phyloP scores from a whole-genome alignment of 441 rosid species.

The Syzygium syzygioides region DNA sequence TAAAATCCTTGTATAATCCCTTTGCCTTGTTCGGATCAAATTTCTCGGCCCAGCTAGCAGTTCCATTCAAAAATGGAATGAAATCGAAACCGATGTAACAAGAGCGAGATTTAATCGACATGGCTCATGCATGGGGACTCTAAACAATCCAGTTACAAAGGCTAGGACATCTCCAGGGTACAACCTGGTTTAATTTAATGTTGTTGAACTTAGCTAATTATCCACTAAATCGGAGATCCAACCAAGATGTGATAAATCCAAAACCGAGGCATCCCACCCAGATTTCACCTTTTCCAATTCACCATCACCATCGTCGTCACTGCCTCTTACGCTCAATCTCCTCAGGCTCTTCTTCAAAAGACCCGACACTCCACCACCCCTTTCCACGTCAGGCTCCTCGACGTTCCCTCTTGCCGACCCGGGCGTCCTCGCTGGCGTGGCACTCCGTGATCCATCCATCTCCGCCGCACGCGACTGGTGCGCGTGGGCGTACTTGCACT shows the following conservation, averaged over 20 bases:
- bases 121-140: neutral
- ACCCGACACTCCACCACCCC: conserved; percentile 20
- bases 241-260: conserved; percentile 41
- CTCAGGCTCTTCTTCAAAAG: conserved; percentile 32
- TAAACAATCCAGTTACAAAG: neutral
- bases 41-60: neutral
- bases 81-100: neutral
- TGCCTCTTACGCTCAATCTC: conserved; percentile 23
- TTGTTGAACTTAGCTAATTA: conserved; percentile 18
- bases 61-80: neutral
- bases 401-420: conserved; percentile 11
- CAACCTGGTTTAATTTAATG: neutral
- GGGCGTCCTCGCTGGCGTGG: conserved; percentile 1
- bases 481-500: conserved; percentile 21
- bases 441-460: neutral
- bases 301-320: conserved; percentile 10
- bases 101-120: neutral
- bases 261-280: conserved; percentile 22
- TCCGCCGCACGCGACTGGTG: neutral
- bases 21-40: neutral
- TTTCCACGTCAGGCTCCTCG: conserved; percentile 7
- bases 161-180: neutral
- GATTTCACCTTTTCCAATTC: neutral
- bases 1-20: neutral
- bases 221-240: conserved; percentile 66